Base-by-base conservation (phyloP, 2,329 filamentous ascomycete species). In the Plenodomus biglobosus region DNA sequence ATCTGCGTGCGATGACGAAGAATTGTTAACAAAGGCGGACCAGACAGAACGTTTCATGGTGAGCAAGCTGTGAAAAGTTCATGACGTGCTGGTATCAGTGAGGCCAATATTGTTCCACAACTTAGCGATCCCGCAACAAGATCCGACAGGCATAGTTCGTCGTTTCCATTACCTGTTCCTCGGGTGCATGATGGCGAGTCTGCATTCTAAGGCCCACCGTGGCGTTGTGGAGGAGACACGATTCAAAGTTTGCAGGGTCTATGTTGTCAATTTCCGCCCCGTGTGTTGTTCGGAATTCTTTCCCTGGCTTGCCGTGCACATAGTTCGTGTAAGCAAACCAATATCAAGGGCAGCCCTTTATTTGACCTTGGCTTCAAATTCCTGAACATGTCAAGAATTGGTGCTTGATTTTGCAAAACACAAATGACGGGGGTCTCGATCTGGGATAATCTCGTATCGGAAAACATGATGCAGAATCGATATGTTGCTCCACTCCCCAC, bases 81-180 rank as follows among this genome's bases (percentile, higher is more conserved):
- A 46, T 60, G 52, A 52, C 55, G 60, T 48, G 21, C 48, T 48
- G 45, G 55, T 48, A 40, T 53, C 44, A 50, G 58, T 53, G 45
- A 68, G 63, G 68, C 62, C 53, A 50, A 44, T 39, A 44, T 42
- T 46, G 64, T 65, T 49, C 55, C 48, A 68, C 63, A 21, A 42
- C 58, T 39, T 48, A 40, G 34, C 6, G 35, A 18, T 18, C 35
- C 13, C 13, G 13, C 35, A 37, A 20, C 11, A 18, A 37, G 35
- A 37, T 18, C 39, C 52, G 48, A 40, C 52, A 39, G 21, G 56
- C 41, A 46, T 52, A 42, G 45, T 46, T 52, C 46, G 51, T 55
- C 55, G 57, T 64, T 62, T 50, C 61, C 60, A 58, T 68, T 62
- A 64, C 61, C 64, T 55, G 53, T 47, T 39, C 35, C 40, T 56